Base-by-base conservation (phyloP, 306 rosid genomes). In the Arachis stenosperma region DNA sequence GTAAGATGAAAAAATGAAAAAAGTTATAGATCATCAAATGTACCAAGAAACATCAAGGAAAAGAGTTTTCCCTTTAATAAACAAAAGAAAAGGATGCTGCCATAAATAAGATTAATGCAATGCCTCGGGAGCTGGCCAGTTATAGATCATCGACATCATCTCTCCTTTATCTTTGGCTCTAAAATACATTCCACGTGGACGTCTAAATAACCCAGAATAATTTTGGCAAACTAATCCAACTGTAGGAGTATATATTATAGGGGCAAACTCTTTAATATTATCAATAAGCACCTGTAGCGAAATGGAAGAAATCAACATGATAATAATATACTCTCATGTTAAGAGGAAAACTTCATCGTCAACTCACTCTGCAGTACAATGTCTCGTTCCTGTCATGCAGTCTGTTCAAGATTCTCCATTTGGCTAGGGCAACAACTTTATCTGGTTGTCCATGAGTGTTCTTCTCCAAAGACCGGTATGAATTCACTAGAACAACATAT, bases 81-180 rank as follows among this genome's bases (percentile, higher is more conserved):
- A 67, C 30, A 53, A 33, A 73, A 37, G 71, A 58, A 63, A 71
- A 56, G 10, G 22, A 51, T 27, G 11, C 8, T 62, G 61, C 33
- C 68, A 70, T 64, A 71, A 30, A 64, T 36, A 73, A 52, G 70
- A 77, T 41, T 40, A 8, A 62, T 61, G 42, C 67, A 65, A 60
- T 83, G 88, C 99, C 95, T 91, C 58, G 0, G 83, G 81, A 43
- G 87, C 86, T 70, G 99, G 99, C 99, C 99, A 94, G 73, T 94
- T 94, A 77, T 91, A 94, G 76, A 94, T 94, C 99, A 94, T 94
- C 67, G 99, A 91, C 99, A 94, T 91, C 99, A 94, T 94, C 85
- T 94, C 99, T 44, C 99, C 99, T 81, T 89, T 94, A 84, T 94
- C 99, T 84, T 86, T 94, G 56, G 98, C 99, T 81, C 99, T 88